Conservation (phyloP, 2,329 filamentous ascomycete genomes). For the Akanthomyces lecanii region DNA sequence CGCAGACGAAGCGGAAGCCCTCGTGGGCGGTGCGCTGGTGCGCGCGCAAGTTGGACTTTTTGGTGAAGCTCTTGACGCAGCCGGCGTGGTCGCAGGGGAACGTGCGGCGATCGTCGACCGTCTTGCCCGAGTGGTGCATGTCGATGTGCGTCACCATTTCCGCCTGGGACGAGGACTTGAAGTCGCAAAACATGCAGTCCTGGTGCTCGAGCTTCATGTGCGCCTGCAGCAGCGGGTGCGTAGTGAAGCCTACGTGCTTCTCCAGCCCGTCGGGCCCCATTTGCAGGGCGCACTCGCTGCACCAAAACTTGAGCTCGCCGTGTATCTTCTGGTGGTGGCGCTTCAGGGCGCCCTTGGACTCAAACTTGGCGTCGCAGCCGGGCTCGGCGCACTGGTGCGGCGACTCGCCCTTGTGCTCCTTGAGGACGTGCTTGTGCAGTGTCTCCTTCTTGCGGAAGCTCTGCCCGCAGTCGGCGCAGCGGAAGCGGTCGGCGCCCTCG, state of each 20-base stretch:
- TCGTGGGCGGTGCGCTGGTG: conserved; percentile 77
- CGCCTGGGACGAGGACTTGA: conserved; percentile 60
- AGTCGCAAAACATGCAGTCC: conserved; percentile 70
- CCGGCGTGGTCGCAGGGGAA: conserved; percentile 62
- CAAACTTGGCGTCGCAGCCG: conserved; percentile 65
- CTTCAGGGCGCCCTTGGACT: conserved; percentile 66
- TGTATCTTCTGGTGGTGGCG: conserved; percentile 70
- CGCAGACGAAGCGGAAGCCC: conserved; percentile 75
- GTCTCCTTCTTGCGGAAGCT: conserved; percentile 86
- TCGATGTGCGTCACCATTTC: conserved; percentile 75
- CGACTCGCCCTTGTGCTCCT: conserved; percentile 67
- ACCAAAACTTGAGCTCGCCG: conserved; percentile 67
- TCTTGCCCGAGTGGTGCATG: conserved; percentile 63
- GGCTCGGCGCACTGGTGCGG: conserved; percentile 65
- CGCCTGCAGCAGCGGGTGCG: conserved; percentile 63
- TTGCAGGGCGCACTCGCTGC: conserved; percentile 61
- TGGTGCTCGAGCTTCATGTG: conserved; percentile 73
- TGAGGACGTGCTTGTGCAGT: conserved; percentile 74
- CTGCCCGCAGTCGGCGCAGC: conserved; percentile 70
- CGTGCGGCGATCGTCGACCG: conserved; percentile 59
- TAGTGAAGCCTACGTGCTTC: conserved; percentile 60
- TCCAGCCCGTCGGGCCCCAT: conserved; percentile 37
- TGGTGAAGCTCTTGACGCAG: conserved; percentile 75
- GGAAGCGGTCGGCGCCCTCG: conserved; percentile 65
- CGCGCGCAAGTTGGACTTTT: conserved; percentile 74